Evolutionary conservation across 192 early-diverging fungal species (phyloP), one percentile per base, ranked within the genome.

Genomic region (Chytriomyces sp.): DNA sequence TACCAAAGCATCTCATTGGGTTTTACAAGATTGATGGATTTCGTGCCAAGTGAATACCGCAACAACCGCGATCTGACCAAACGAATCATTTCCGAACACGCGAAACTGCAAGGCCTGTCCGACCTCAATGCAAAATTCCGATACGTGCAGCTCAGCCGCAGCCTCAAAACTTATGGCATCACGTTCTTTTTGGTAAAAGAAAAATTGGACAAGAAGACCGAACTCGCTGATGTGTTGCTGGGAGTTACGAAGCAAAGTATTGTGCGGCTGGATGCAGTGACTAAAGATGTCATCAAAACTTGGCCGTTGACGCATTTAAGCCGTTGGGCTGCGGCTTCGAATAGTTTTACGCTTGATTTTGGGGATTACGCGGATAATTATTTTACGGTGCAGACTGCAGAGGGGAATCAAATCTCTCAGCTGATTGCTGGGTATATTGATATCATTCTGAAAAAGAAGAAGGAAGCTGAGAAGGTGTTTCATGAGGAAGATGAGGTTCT

Each of bases 401-500:
- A 90, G 70, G 89, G 89, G 23, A 88, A 90, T 64, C 82, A 84
- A 61, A 90, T 90, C 18, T 88, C 88, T 9, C 83, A 84, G 59
- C 80, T 89, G 5, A 90, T 90, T 73, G 71, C 82, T 5, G 89
- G 89, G 5, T 90, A 90, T 75, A 90, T 90, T 82, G 89, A 90
- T 72, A 90, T 90, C 50, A 87, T 89, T 59, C 66, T 90, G 57
- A 90, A 90, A 69, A 85, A 85, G 69, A 77, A 83, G 45, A 88
- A 85, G 28, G 85, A 89, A 43, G 83, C 89, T 3, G 84, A 85
- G 28, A 84, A 86, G 62, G 76, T 80, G 6, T 76, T 89, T 6
- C 67, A 69, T 5, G 76, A 77, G 47, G 76, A 77, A 61, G 83
- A 83, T 43, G 89, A 90, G 74, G 86, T 87, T 67, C 82, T 83